Evolutionary conservation across 1,139 yeast genomes (phyloP).

Genomic region (Saccharomycopsis crataegensis): DNA sequence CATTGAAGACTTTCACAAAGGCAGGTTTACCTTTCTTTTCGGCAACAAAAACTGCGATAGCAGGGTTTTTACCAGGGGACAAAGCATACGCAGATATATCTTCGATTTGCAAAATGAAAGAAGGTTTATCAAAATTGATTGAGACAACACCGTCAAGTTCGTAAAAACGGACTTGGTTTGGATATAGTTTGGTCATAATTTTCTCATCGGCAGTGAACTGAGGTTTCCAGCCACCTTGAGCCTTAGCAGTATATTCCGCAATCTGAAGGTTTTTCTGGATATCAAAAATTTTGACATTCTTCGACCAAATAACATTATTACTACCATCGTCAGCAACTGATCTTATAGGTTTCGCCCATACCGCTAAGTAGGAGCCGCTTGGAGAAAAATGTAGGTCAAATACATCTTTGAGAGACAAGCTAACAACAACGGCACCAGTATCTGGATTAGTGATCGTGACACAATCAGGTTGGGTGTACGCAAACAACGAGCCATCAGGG

Average conservation of each 20-base stretch:
- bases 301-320: conserved; percentile 52
- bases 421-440: conserved; percentile 23
- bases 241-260: conserved; percentile 68
- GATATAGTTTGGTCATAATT: conserved; percentile 50
- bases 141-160: conserved; percentile 34
- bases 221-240: conserved; percentile 87
- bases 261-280: conserved; percentile 32
- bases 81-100: conserved; percentile 55
- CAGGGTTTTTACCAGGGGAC: conserved; percentile 86
- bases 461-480: conserved; percentile 35
- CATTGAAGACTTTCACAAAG: conserved; percentile 71
- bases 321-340: conserved; percentile 33
- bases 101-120: conserved; percentile 55
- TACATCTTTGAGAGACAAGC: conserved; percentile 28
- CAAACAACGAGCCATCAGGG: conserved; percentile 39
- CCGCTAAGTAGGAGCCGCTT: conserved; percentile 70
- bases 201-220: conserved; percentile 79
- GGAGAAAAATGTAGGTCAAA: conserved; percentile 86
- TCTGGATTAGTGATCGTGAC: conserved; percentile 26
- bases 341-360: conserved; percentile 87
- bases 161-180: conserved; percentile 66
- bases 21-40: conserved; percentile 86
- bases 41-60: conserved; percentile 88
- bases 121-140: conserved; percentile 48
- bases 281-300: conserved; percentile 74